phyloP scores from a whole-genome alignment of 257 asterid genomes.

The Avicennia marina region DNA sequence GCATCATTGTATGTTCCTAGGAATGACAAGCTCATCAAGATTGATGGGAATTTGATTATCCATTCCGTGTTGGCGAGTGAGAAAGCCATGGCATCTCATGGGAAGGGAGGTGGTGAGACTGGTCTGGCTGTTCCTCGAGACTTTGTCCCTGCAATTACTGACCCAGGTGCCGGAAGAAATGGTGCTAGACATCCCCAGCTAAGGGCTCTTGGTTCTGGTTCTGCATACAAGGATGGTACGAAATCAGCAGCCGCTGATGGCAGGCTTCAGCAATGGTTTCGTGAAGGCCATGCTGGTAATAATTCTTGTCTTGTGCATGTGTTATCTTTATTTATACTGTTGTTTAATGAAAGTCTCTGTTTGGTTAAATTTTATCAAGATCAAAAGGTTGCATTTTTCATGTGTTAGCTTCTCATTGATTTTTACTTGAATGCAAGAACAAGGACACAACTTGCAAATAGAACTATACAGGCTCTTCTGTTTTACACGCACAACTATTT shows the following conservation, averaged over 20 bases:
- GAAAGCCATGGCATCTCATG: constrained; percentile 63
- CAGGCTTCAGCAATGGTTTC: constrained; percentile 90
- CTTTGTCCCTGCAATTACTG: constrained; percentile 47
- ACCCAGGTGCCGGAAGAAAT: constrained; percentile 48
- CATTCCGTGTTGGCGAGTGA: constrained; percentile 74
- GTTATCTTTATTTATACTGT: neutral
- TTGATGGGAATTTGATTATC: constrained; percentile 71
- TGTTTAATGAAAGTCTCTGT: neutral
- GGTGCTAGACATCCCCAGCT: constrained; percentile 42
- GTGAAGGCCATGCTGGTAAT: constrained; percentile 95
- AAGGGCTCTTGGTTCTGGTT: constrained; percentile 56
- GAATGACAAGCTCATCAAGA: constrained; percentile 70
- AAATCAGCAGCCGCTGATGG: constrained; percentile 72
- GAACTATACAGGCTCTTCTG: too few species aligned
- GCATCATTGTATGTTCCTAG: constrained; percentile 79
- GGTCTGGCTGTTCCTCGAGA: constrained; percentile 66
- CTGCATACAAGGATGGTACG: constrained; percentile 40
- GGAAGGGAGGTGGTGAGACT: constrained; percentile 47
- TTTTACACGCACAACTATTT: too few species aligned
- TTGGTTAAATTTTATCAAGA: constrained; percentile 1
- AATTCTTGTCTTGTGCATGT: neutral
- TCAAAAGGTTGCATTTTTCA: neutral
- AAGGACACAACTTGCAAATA: neutral
- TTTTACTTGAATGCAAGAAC: constrained; percentile 9
- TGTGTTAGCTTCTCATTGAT: neutral